Percentiles rank a stretch among this genome's conserved stretches.
Evolutionary conservation across 2,329 filamentous ascomycete species (phyloP).

Genomic region (Thelonectria rubi): DNA sequence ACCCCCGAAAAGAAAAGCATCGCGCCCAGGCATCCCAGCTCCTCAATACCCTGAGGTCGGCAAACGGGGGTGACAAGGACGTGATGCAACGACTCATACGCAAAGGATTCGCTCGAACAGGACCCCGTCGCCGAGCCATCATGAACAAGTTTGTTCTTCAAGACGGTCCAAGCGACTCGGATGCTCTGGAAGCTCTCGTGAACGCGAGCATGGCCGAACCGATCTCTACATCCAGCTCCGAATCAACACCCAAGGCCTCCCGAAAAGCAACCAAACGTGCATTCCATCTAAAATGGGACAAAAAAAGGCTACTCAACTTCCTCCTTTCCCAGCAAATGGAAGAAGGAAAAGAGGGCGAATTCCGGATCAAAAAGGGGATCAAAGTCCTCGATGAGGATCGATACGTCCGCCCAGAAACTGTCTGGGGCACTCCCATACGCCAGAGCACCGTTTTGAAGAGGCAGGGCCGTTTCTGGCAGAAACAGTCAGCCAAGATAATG

Average conservation of each 20-base stretch:
- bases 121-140: conserved; percentile 60
- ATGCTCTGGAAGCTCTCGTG: conserved; percentile 50
- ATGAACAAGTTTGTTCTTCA: conserved; percentile 50
- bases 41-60: conserved; percentile 61
- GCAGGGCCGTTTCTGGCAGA: conserved; percentile 58
- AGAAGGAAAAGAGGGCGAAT: conserved; percentile 41
- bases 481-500: conserved; percentile 55
- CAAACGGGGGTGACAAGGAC: conserved; percentile 59
- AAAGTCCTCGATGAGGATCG: conserved; percentile 47
- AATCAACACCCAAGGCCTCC: background rate
- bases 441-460: conserved; percentile 53
- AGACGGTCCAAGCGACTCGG: conserved; percentile 51
- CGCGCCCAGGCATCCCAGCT: conserved; percentile 52
- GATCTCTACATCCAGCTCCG: background rate
- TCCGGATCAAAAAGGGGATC: conserved; percentile 41
- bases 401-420: conserved; percentile 53
- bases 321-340: conserved; percentile 52
- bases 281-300: conserved; percentile 61
- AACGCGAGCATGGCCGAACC: conserved; percentile 8
- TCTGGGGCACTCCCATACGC: conserved; percentile 59
- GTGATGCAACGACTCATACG: conserved; percentile 60
- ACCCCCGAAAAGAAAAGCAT: conserved; percentile 42
- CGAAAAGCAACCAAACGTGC: conserved; percentile 28
- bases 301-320: conserved; percentile 53
- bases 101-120: conserved; percentile 62